phyloP scores from a whole-genome alignment of 2,329 filamentous ascomycete genomes.

The Trichoderma polysporum region DNA sequence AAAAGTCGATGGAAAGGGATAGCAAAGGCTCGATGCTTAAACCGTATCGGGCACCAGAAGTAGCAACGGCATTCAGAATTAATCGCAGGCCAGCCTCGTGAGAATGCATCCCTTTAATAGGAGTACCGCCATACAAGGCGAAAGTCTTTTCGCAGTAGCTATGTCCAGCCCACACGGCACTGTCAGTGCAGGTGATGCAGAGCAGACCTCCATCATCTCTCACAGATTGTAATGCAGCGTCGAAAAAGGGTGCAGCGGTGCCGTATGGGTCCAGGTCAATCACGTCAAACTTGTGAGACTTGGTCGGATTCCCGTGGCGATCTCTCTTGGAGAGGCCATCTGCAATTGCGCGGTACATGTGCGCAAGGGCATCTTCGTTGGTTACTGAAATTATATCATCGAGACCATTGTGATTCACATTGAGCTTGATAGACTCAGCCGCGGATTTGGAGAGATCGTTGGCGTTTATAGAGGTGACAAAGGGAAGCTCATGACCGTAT shows the following conservation, averaged over 20 bases:
- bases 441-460: constrained; percentile 84
- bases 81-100: constrained; percentile 89
- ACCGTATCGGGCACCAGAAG: constrained; percentile 80
- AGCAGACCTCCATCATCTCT: constrained; percentile 82
- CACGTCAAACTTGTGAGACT: constrained; percentile 71
- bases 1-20: constrained; percentile 94
- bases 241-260: constrained; percentile 87
- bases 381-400: constrained; percentile 68
- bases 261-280: constrained; percentile 97
- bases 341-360: constrained; percentile 79
- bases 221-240: constrained; percentile 83
- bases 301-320: constrained; percentile 39
- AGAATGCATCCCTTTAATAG: constrained; percentile 78
- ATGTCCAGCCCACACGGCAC: constrained; percentile 89
- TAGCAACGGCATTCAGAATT: constrained; percentile 78
- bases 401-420: constrained; percentile 80
- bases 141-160: constrained; percentile 94
- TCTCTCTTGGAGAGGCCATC: constrained; percentile 48
- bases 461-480: constrained; percentile 76
- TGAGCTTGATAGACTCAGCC: constrained; percentile 76
- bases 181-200: constrained; percentile 95
- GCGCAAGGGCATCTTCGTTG: constrained; percentile 78
- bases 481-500: constrained; percentile 88
- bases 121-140: constrained; percentile 87
- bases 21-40: constrained; percentile 86